A percentile compares a stretch with the other conserved stretches of the same genome.
Conservation (phyloP, 2,329 filamentous ascomycete species). For the Emmonsiellopsis sp. region DNA sequence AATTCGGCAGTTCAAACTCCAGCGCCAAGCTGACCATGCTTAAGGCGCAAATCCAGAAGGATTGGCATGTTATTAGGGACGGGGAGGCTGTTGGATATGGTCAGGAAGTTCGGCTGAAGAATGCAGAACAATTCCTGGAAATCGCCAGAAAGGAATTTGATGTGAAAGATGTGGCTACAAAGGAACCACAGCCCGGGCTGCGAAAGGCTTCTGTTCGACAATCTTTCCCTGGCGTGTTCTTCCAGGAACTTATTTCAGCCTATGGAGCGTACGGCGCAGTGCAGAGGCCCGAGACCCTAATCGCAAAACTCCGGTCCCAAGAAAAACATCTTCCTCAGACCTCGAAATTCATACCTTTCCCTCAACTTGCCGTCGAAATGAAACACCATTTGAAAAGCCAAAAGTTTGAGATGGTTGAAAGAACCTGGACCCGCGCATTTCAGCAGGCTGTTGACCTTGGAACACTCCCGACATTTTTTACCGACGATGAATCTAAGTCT, state of each 20-base stretch:
- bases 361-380: conserved; percentile 46
- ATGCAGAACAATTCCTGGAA: conserved; percentile 29
- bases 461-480: conserved; percentile 14
- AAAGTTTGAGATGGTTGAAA: conserved; percentile 52
- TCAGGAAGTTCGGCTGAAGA: conserved; percentile 17
- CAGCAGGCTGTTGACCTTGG: conserved; percentile 41
- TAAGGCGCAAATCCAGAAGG: conserved; percentile 25
- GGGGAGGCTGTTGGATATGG: conserved; percentile 6
- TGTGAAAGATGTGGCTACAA: conserved; percentile 34
- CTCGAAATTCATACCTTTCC: conserved; percentile 6
- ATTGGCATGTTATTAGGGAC: conserved; percentile 18
- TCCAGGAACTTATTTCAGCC: conserved; percentile 48
- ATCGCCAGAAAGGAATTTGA: conserved; percentile 30
- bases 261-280: conserved; percentile 42
- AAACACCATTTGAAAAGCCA: conserved; percentile 50
- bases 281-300: conserved; percentile 30
- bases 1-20: conserved; percentile 25
- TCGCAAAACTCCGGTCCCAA: conserved; percentile 10
- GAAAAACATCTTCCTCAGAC: conserved; percentile 8
- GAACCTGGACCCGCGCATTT: conserved; percentile 58
- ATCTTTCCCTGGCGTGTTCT: conserved; percentile 43
- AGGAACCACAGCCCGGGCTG: conserved; percentile 30
- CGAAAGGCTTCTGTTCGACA: conserved; percentile 27
- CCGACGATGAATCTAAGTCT: background rate
- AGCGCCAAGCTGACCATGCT: conserved; percentile 29